Percentiles rank a stretch among this genome's conserved stretches.
phyloP scores from a whole-genome alignment of 345 rosid genomes.

The Capsella bursapastoris region DNA sequence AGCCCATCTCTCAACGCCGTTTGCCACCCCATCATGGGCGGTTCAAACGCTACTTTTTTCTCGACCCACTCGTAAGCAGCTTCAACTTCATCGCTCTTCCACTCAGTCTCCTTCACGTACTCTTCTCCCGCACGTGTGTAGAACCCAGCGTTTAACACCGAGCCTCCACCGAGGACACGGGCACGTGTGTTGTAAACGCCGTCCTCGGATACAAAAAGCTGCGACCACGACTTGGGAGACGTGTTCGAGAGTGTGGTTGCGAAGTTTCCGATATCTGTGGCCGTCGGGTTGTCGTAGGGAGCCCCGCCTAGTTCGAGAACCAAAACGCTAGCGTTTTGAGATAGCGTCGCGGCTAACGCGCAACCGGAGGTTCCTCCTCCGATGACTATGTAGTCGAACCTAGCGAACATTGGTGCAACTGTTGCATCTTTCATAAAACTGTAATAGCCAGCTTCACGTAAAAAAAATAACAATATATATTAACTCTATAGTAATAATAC shows the following conservation, averaged over 20 bases:
- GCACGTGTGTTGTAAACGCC: conserved; percentile 82
- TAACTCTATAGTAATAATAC: not conserved
- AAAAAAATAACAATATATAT: not conserved
- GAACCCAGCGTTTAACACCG: conserved; percentile 80
- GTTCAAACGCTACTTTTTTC: conserved; percentile 62
- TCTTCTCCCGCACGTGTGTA: conserved; percentile 61
- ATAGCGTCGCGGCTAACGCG: conserved; percentile 78
- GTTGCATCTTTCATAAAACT: conserved; percentile 68
- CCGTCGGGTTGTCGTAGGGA: conserved; percentile 58
- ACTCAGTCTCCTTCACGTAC: conserved; percentile 54
- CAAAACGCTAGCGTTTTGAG: conserved; percentile 62
- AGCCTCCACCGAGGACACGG: conserved; percentile 86
- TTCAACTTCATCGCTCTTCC: conserved; percentile 55
- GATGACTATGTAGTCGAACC: conserved; percentile 72
- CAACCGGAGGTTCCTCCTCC: conserved; percentile 95
- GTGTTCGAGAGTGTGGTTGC: conserved; percentile 48
- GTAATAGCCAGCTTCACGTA: conserved; percentile 56
- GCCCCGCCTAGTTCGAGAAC: conserved; percentile 84
- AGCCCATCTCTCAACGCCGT: conserved; percentile 76
- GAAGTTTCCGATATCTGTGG: conserved; percentile 54
- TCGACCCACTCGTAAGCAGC: conserved; percentile 80
- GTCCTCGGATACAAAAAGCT: conserved; percentile 72
- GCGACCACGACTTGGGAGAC: conserved; percentile 62
- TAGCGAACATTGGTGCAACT: conserved; percentile 52
- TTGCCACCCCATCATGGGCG: conserved; percentile 66